Evolutionary conservation across 139 green algal genomes (phyloP).

Genomic region (Coelastrella sp.): DNA sequence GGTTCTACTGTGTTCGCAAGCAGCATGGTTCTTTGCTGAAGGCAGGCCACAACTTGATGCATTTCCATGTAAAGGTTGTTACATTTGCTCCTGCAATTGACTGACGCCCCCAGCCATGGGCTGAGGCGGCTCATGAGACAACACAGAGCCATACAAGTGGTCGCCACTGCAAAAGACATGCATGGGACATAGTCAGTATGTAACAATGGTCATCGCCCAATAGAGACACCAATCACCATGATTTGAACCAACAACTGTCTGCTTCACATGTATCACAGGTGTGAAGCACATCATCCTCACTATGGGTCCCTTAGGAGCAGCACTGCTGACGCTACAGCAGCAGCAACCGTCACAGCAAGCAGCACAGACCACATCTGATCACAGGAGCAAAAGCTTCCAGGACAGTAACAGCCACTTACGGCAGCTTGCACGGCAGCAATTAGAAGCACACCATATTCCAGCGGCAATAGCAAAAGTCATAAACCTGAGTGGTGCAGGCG

Average conservation of each 20-base stretch:
- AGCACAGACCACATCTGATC: neutral
- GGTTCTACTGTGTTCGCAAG: no score
- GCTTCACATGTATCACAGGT: conserved; percentile 28
- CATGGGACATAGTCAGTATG: no score
- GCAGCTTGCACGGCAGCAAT: neutral
- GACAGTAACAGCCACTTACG: neutral
- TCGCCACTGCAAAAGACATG: no score
- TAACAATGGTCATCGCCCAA: no score
- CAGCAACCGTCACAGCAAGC: neutral
- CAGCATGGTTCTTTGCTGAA: no score
- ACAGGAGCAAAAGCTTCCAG: conserved; percentile 1
- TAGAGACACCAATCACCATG: no score
- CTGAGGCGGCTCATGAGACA: no score
- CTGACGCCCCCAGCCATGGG: no score
- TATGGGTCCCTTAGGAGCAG: conserved; percentile 62
- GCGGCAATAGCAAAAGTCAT: conserved; percentile 59
- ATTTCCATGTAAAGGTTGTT: no score
- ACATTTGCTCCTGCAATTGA: no score
- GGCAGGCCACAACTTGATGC: no score
- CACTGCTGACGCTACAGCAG: conserved; percentile 52
- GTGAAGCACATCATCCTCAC: conserved; percentile 69
- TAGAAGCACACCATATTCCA: conserved; percentile 40
- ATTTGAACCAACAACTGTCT: neutral
- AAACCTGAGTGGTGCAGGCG: conserved; percentile 68
- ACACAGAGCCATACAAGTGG: no score